Base-by-base conservation (phyloP, 495 filamentous ascomycete species). In the Penicillium bialowiezense region DNA sequence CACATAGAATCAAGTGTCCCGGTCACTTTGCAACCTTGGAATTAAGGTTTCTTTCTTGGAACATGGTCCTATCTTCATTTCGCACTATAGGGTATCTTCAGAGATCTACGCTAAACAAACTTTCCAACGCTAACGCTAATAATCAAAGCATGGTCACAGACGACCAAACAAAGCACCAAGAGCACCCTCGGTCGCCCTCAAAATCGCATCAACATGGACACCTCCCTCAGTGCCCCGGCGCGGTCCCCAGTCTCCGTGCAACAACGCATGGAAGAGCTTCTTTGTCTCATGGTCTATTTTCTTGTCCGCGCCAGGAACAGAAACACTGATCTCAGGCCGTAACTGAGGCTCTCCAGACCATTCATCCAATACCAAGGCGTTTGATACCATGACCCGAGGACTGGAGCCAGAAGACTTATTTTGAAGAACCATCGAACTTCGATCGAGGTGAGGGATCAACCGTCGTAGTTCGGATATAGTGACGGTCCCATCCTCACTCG, bases 271-370 rank as follows among this genome's bases (percentile, higher is more conserved):
- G 36, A 77, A 77, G 17, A 76, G 48, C 17, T 63, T 66, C 42
- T 71, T 73, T 0, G 64, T 52, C 38, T 74, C 73, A 18, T 61
- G 62, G 19, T 72, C 64, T 9, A 71, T 59, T 14, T 68, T 72
- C 20, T 48, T 65, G 21, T 52, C 44, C 8, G 37, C 26, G 42
- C 43, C 47, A 17, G 56, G 33, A 5, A 38, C 15, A n/a, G 73
- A 62, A 34, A 75, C 44, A 33, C 60, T 69, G 40, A 72, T 58
- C 20, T 63, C 61, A 1, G 71, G 62, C 36, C 51, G 52, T 8
- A 76, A 55, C 39, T 64, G 67, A 13, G 68, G 70, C 48, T 65
- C 69, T 37, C 71, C 64, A 33, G 68, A 70, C 72, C 64, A 77
- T 26, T 67, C 70, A 47, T 70, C 70, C 29, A 71, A 54, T 21